Evolutionary conservation across 805 yeast genomes (phyloP).

Genomic region (Candida ulmi): DNA sequence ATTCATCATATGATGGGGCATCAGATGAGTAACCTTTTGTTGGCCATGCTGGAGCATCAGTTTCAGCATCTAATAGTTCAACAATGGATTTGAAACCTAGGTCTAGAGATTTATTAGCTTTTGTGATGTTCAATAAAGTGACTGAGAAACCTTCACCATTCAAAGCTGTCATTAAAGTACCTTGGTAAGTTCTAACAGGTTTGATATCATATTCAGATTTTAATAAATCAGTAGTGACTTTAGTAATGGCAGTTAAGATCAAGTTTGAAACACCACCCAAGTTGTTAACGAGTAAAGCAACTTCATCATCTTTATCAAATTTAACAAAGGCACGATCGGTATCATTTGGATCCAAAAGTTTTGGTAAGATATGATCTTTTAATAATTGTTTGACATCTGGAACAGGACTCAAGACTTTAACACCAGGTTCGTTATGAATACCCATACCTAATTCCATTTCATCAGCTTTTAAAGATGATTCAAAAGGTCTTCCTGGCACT

Average conservation of each 20-base stretch:
- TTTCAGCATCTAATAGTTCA: conserved; percentile 59
- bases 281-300: conserved; percentile 70
- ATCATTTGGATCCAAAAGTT: conserved; percentile 58
- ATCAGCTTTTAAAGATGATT: conserved; percentile 43
- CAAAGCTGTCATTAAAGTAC: conserved; percentile 83
- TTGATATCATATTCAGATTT: conserved; percentile 44
- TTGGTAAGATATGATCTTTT: conserved; percentile 50
- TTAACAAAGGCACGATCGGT: conserved; percentile 76
- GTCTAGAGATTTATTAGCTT: conserved; percentile 33
- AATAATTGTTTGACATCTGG: conserved; percentile 65
- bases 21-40: conserved; percentile 20
- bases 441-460: conserved; percentile 94
- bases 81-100: conserved; percentile 33
- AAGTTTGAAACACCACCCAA: conserved; percentile 85
- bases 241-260: conserved; percentile 69
- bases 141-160: conserved; percentile 91
- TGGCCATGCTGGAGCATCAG: conserved; percentile 82
- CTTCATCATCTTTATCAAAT: conserved; percentile 59
- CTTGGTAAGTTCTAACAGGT: conserved; percentile 68
- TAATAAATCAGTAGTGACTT: conserved; percentile 49
- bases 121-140: conserved; percentile 68
- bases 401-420: conserved; percentile 44
- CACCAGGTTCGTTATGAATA: conserved; percentile 93
- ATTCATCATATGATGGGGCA: conserved; percentile 27
- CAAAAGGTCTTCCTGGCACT: conserved; percentile 76